Evolutionary conservation across 148 eudicot species (phyloP).

Genomic region (Fagopyrum homotropicum): DNA sequence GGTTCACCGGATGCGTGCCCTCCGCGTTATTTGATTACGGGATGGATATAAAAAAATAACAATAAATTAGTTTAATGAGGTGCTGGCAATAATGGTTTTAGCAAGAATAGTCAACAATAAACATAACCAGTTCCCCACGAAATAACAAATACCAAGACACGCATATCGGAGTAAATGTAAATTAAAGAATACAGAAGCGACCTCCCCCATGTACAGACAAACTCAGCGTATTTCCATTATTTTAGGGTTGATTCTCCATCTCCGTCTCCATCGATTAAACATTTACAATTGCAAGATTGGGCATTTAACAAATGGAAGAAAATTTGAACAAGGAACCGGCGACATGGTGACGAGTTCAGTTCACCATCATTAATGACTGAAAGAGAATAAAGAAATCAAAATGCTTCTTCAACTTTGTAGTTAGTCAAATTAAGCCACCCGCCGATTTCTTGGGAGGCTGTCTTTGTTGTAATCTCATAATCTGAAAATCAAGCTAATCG

Average conservation of each 20-base stretch:
- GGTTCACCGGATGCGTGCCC: too few species aligned
- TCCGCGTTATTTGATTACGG: too few species aligned
- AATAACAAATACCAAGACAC: slow-evolving; percentile 6
- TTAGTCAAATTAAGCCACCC: neutral
- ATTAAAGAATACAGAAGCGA: neutral
- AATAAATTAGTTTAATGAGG: too few species aligned
- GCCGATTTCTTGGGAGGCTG: neutral
- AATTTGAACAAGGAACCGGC: neutral
- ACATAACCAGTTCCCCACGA: neutral
- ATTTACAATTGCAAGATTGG: neutral
- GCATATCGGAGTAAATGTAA: neutral
- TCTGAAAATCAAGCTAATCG: neutral
- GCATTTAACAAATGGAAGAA: neutral
- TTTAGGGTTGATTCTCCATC: neutral
- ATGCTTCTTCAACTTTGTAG: neutral
- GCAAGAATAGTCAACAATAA: neutral
- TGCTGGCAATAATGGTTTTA: too few species aligned
- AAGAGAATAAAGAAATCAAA: neutral
- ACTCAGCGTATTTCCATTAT: neutral
- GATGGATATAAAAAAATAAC: too few species aligned
- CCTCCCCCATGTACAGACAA: neutral
- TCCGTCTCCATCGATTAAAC: neutral
- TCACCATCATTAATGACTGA: neutral
- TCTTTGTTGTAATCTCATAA: neutral
- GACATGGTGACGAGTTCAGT: neutral